These are phyloP conservation scores for Fonsecaea pedrosoi DNA, from an alignment of 2,329 filamentous ascomycete species.

Conservation along the genomic window DNA sequence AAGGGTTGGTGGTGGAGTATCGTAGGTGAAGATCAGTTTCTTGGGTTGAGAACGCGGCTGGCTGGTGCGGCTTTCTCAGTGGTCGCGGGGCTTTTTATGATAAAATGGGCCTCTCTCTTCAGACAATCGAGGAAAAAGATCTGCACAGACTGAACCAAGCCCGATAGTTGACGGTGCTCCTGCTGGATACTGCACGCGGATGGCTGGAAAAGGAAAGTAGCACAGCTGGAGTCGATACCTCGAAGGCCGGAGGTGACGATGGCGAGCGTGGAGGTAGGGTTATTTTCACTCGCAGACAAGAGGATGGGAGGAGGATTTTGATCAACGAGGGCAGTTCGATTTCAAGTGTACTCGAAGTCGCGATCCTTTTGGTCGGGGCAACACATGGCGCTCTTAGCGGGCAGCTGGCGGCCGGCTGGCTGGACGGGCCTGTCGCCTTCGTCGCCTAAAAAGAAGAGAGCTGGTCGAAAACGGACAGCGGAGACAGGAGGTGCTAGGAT, in stretches of 20 bases:
- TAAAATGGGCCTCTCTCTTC: constrained; percentile 10
- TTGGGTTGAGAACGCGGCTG: constrained; percentile 18
- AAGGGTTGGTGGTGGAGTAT: constrained; percentile 21
- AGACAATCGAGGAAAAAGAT: constrained; percentile 28
- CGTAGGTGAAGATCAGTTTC: constrained; percentile 28
- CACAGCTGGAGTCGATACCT: neutral
- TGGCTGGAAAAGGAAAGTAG: neutral
- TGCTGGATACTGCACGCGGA: neutral
- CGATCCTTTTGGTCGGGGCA: constrained; percentile 40
- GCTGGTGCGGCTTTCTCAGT: constrained; percentile 27
- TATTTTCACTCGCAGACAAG: neutral
- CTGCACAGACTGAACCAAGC: constrained; percentile 23
- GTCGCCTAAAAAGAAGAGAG: constrained; percentile 40
- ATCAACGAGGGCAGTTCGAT: constrained; percentile 33
- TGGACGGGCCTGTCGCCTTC: constrained; percentile 44
- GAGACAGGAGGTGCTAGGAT: constrained; percentile 37
- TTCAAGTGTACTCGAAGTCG: constrained; percentile 33
- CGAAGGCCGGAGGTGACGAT: constrained; percentile 3
- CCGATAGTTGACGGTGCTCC: constrained; percentile 2
- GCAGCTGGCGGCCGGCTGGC: constrained; percentile 42
- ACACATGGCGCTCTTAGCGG: constrained; percentile 42
- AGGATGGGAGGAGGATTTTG: constrained; percentile 13
- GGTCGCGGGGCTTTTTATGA: constrained; percentile 28
- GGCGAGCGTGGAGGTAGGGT: constrained; percentile 1
- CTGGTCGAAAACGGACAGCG: constrained; percentile 36